These are phyloP conservation scores for Cercospora sp. DNA, from an alignment of 2,329 filamentous ascomycete species.

Conservation along the genomic window DNA sequence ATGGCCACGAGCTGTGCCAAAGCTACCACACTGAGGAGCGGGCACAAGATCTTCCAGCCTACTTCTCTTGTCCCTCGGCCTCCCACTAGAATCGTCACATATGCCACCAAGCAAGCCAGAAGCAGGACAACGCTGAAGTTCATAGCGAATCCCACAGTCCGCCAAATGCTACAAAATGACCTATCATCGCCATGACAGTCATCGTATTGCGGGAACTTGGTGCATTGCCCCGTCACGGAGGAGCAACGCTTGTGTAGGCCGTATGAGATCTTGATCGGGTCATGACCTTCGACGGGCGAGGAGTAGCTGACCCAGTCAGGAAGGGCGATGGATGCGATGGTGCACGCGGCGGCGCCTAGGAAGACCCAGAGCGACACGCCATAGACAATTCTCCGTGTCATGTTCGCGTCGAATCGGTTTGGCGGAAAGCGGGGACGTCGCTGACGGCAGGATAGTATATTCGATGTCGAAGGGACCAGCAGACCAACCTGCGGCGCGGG, in stretches of 20 bases:
- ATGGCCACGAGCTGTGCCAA: conserved; percentile 74
- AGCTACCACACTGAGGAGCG: conserved; percentile 65
- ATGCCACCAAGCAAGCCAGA: conserved; percentile 76
- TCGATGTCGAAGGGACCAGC: neutral
- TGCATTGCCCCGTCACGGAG: conserved; percentile 64
- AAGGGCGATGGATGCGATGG: conserved; percentile 66
- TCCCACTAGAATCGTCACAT: conserved; percentile 73
- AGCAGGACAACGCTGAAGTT: conserved; percentile 81
- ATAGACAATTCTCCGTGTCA: conserved; percentile 54
- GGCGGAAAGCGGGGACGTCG: neutral
- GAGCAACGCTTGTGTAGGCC: conserved; percentile 83
- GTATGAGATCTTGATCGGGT: conserved; percentile 63
- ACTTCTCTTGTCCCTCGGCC: conserved; percentile 76
- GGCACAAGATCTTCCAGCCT: conserved; percentile 76
- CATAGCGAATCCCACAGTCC: conserved; percentile 82
- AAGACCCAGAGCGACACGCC: conserved; percentile 51
- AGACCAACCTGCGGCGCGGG: neutral
- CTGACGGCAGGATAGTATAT: neutral
- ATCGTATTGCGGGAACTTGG: conserved; percentile 65
- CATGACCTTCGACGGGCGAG: conserved; percentile 36
- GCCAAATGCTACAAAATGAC: conserved; percentile 91
- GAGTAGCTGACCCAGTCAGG: conserved; percentile 68
- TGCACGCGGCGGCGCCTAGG: conserved; percentile 65
- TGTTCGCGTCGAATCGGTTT: conserved; percentile 29
- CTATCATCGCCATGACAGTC: conserved; percentile 68